Evolutionary conservation across 306 rosid genomes (phyloP).

Genomic region (Gastrolobium bilobum): DNA sequence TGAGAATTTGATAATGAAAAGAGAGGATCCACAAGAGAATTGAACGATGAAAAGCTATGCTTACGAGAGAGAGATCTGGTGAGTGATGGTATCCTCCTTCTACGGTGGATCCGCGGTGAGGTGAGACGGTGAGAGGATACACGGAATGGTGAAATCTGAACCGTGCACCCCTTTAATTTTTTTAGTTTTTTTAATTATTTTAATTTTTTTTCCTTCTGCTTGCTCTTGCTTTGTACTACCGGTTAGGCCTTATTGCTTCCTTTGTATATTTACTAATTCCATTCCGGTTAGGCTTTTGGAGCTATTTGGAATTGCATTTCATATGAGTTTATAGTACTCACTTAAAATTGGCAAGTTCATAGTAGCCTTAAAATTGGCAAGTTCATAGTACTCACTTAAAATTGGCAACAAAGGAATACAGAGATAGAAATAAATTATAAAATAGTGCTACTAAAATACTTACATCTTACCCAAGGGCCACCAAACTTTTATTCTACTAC

Average conservation of each 20-base stretch:
- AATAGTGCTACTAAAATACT: conserved; percentile 55
- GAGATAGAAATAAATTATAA: conserved; percentile 17
- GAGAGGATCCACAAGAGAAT: too few relatives aligned
- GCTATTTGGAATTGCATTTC: too few relatives aligned
- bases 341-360: too few relatives aligned
- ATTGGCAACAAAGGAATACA: conserved; percentile 8
- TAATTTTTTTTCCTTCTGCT: neutral
- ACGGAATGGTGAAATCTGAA: conserved; percentile 7
- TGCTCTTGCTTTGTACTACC: neutral
- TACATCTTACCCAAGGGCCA: conserved; percentile 83
- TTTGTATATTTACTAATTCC: too few relatives aligned
- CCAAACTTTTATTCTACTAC: conserved; percentile 75
- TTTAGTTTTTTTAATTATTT: neutral
- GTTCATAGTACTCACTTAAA: conserved; percentile 21
- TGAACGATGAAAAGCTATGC: too few relatives aligned
- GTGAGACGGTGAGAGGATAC: conserved; percentile 23
- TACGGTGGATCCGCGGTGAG: conserved; percentile 44
- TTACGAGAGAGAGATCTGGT: conserved; percentile 22
- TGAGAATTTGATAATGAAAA: too few relatives aligned
- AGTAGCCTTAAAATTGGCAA: too few relatives aligned
- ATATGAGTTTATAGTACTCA: too few relatives aligned
- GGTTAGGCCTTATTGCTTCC: neutral
- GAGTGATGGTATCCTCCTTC: conserved; percentile 43
- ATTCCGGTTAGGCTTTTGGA: too few relatives aligned
- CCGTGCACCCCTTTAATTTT: neutral